Evolutionary conservation across 2,329 filamentous ascomycete species (phyloP), one percentile per base, ranked within the genome.

Genomic region (Dactylonectria estremocensis): DNA sequence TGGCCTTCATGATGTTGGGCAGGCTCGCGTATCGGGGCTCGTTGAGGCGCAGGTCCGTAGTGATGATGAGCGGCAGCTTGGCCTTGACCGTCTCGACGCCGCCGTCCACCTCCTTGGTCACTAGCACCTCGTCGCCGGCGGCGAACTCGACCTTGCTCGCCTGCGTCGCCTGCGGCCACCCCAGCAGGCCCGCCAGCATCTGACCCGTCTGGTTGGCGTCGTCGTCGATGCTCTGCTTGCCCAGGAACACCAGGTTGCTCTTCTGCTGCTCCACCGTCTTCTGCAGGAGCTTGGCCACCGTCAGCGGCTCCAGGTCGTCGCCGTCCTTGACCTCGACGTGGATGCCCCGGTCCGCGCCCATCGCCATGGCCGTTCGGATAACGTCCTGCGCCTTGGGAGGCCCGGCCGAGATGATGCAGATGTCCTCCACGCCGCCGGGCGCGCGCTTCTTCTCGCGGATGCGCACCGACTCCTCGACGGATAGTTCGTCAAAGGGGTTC

Each of bases 1-100:
- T 99, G 60, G 96, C 96, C 92, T 98, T 99, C 96, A 99, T 99
- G 73, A 99, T 98, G 80, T 98, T 98, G 57, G 95, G 95, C 89
- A 99, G 82, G 82, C 91, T 97, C 22, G 95, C 96, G 81, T 97
- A 99, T 72, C 96, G 87, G 67, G 96, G 96, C 89, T 97, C 94
- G 79, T 99, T 99, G 81, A 99, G 85, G 59, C 96, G 86, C 84
- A 99, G 82, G 85, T 99, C 96, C 69, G 96, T 97, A 69, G 96
- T 99, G 76, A 99, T 93, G 59, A 99, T 86, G 91, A 98, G 91
- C 0, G 96, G 96, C 82, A 99, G 83, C 85, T 92, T 93, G 1
- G 93, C 91, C 81, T 88, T 88, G 62, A 99, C 85, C 70, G 95
- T 98, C 88, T 98, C 96, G 43, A 93, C 92, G 73, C 96, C 96